Conservation (phyloP, 306 rosid genomes). For the Cicer yamashitae region DNA sequence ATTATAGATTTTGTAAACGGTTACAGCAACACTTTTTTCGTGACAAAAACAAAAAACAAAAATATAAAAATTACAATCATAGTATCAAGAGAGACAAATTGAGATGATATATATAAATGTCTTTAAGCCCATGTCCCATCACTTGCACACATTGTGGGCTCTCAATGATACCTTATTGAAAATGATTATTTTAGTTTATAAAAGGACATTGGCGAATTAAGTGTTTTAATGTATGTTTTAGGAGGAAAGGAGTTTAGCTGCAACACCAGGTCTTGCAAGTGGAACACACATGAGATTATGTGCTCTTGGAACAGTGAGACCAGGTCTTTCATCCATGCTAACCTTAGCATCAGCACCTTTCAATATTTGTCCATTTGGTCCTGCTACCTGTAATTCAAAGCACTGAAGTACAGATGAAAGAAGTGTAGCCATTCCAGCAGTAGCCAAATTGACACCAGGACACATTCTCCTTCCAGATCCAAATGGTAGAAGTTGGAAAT, state of each 20-base stretch:
- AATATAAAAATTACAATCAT: no score
- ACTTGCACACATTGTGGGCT: not conserved
- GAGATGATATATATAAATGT: no score
- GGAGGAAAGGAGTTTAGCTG: slow-evolving; percentile 19
- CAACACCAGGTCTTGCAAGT: not conserved
- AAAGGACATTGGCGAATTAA: not conserved
- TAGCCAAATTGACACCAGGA: slow-evolving; percentile 51
- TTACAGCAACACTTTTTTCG: no score
- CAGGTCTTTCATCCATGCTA: slow-evolving; percentile 49
- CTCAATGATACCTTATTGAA: slow-evolving; percentile 19
- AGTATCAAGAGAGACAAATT: no score
- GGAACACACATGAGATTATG: slow-evolving; percentile 55
- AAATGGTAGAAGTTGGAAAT: slow-evolving; percentile 54
- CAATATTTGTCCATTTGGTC: slow-evolving; percentile 12
- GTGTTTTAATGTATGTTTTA: not conserved
- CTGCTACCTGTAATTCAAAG: slow-evolving; percentile 52
- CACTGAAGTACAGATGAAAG: slow-evolving; percentile 57
- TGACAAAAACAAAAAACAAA: no score
- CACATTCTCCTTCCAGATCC: slow-evolving; percentile 70
- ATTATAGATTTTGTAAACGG: no score
- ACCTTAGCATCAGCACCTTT: slow-evolving; percentile 28
- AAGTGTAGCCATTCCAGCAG: slow-evolving; percentile 48
- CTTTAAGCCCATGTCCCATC: no score
- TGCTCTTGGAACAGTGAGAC: slow-evolving; percentile 53
- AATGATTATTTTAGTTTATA: not conserved